Conservation (phyloP, 345 rosid species). For the Eutrema yunnanense region DNA sequence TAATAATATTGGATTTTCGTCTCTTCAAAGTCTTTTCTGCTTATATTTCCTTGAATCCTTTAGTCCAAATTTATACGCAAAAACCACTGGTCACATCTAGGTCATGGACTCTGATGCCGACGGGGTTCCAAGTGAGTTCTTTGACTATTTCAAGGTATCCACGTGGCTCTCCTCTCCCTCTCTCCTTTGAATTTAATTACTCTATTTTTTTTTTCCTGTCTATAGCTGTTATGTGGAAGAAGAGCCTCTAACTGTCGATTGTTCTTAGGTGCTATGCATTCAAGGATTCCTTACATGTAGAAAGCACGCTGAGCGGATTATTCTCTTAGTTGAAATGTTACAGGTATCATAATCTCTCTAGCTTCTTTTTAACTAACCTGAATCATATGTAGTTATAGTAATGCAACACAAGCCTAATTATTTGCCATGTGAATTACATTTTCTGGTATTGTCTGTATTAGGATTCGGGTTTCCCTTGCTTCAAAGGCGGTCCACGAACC, state of each 20-base stretch:
- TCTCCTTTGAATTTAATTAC: not conserved
- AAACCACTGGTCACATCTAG: slow-evolving; percentile 31
- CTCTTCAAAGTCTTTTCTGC: not conserved
- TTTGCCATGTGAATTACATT: not conserved
- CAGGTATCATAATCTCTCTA: slow-evolving; percentile 49
- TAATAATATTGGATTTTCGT: not conserved
- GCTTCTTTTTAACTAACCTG: not conserved
- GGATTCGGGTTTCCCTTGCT: slow-evolving; percentile 99
- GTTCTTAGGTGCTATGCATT: slow-evolving; percentile 80
- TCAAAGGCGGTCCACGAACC: slow-evolving; percentile 94
- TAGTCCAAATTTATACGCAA: not conserved
- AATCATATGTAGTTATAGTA: not conserved
- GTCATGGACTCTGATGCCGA: slow-evolving; percentile 99
- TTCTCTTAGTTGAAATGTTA: slow-evolving; percentile 98
- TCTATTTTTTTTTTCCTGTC: not conserved
- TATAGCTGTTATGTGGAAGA: not conserved
- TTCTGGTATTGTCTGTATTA: slow-evolving; percentile 32
- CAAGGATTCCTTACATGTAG: slow-evolving; percentile 98
- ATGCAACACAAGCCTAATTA: not conserved
- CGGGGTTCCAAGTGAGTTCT: slow-evolving; percentile 99
- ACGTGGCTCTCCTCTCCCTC: slow-evolving; percentile 4
- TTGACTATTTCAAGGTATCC: slow-evolving; percentile 93
- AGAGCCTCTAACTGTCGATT: not conserved
- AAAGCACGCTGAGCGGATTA: slow-evolving; percentile 94
- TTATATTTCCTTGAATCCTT: slow-evolving; percentile 5